Evolutionary conservation across 2,329 filamentous ascomycete genomes (phyloP).

Genomic region (Colletotrichum cuscutae): DNA sequence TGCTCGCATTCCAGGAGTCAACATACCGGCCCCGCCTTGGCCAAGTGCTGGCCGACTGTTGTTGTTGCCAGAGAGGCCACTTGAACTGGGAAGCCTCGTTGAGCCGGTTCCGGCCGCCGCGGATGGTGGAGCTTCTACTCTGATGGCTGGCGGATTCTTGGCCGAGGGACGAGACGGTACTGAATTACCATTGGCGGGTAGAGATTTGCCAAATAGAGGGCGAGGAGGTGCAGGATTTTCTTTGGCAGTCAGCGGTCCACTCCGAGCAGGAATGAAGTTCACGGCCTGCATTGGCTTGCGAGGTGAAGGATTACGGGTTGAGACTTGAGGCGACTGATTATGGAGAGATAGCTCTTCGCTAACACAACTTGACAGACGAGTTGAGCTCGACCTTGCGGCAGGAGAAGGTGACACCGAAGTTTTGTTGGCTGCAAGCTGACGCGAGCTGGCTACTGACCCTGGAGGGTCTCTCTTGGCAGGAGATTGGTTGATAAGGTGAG

Average conservation of each 20-base stretch:
- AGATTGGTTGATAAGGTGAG: neutral
- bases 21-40: neutral
- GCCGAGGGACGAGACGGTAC: neutral
- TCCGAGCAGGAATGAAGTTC: neutral
- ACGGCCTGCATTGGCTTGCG: neutral
- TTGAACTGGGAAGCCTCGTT: neutral
- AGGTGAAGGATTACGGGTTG: neutral
- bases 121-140: neutral
- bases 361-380: neutral
- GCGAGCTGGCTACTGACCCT: neutral
- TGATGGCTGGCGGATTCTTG: neutral
- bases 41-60: neutral
- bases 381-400: neutral
- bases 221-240: neutral
- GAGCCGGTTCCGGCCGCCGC: neutral
- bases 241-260: neutral
- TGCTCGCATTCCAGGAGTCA: neutral
- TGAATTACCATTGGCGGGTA: neutral
- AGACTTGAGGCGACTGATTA: neutral
- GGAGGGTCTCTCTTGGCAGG: neutral
- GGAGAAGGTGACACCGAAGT: neutral
- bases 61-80: neutral
- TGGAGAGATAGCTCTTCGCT: neutral
- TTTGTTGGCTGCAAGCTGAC: neutral
- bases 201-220: neutral